A percentile compares a stretch with the other conserved stretches of the same genome.
Conservation (phyloP, 768 basidiomycete species). For the Auriscalpium microsporum region DNA sequence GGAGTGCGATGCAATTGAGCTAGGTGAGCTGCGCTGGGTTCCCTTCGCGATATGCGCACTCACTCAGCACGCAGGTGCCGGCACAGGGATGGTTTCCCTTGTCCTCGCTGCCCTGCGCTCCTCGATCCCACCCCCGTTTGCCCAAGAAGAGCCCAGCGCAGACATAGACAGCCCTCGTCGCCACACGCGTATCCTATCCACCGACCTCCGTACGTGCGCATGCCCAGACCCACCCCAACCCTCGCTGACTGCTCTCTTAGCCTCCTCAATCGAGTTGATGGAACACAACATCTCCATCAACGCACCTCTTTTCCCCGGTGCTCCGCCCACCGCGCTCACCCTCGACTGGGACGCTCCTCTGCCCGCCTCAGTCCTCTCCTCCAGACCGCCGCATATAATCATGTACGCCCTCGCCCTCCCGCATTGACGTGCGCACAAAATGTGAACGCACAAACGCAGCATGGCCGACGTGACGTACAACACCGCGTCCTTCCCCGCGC, state of each 20-base stretch:
- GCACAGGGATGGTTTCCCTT: slow-evolving; percentile 76
- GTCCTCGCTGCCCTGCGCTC: slow-evolving; percentile 52
- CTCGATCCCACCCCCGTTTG: slow-evolving; percentile 13
- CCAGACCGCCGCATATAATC: slow-evolving; percentile 47
- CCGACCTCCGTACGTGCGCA: slow-evolving; percentile 11
- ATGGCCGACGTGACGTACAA: slow-evolving; percentile 95
- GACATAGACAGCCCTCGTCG: neutral
- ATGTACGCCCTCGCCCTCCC: slow-evolving; percentile 40
- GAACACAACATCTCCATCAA: slow-evolving; percentile 57
- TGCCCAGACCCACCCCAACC: neutral
- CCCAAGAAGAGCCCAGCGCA: slow-evolving; percentile 8
- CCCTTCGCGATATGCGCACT: neutral
- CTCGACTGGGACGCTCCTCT: slow-evolving; percentile 74
- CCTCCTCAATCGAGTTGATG: slow-evolving; percentile 74
- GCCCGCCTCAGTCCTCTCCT: slow-evolving; percentile 33
- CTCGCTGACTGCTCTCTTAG: slow-evolving; percentile 27
- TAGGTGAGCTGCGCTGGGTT: slow-evolving; percentile 40
- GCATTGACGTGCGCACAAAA: neutral
- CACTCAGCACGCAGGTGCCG: slow-evolving; percentile 48
- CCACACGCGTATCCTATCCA: slow-evolving; percentile 11
- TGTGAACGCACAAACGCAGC: slow-evolving; percentile 29
- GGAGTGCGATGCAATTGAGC: slow-evolving; percentile 48
- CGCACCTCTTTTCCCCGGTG: slow-evolving; percentile 24
- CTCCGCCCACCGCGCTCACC: slow-evolving; percentile 25
- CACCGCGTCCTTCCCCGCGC: slow-evolving; percentile 71